Evolutionary conservation across 2,329 filamentous ascomycete genomes (phyloP).

Genomic region (Coniochaeta sp.): DNA sequence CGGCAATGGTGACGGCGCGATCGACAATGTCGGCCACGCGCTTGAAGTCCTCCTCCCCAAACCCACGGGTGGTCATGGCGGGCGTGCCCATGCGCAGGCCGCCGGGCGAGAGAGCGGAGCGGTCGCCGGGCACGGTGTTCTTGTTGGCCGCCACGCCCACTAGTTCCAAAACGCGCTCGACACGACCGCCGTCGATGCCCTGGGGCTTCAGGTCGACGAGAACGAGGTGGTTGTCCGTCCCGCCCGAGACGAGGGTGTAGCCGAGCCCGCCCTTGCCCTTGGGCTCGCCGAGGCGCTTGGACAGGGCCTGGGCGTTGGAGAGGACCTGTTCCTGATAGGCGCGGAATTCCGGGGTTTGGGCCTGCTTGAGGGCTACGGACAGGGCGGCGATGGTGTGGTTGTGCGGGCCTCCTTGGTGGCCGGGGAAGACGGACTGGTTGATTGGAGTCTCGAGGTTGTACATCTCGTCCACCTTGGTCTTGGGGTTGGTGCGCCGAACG

Average conservation of each 20-base stretch:
- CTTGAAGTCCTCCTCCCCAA: conserved; percentile 80
- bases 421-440: conserved; percentile 95
- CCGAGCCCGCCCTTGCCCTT: conserved; percentile 73
- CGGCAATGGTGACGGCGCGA: conserved; percentile 71
- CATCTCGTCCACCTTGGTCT: conserved; percentile 76
- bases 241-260: conserved; percentile 86
- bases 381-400: conserved; percentile 98
- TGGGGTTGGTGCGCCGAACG: conserved; percentile 72
- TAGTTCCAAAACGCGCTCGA: conserved; percentile 84
- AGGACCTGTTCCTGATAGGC: conserved; percentile 88
- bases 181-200: conserved; percentile 78
- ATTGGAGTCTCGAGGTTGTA: conserved; percentile 93
- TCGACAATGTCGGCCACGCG: conserved; percentile 82
- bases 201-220: conserved; percentile 87
- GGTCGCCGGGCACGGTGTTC: conserved; percentile 95
- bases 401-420: conserved; percentile 95
- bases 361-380: conserved; percentile 90
- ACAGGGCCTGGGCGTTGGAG: conserved; percentile 84
- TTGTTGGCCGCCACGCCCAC: conserved; percentile 98
- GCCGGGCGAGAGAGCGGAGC: conserved; percentile 85
- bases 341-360: conserved; percentile 81
- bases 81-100: conserved; percentile 92
- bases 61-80: conserved; percentile 96
- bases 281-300: conserved; percentile 54
- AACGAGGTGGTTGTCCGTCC: conserved; percentile 96